Conservation (phyloP, 768 basidiomycete genomes). For the Lentinula guzmanii region DNA sequence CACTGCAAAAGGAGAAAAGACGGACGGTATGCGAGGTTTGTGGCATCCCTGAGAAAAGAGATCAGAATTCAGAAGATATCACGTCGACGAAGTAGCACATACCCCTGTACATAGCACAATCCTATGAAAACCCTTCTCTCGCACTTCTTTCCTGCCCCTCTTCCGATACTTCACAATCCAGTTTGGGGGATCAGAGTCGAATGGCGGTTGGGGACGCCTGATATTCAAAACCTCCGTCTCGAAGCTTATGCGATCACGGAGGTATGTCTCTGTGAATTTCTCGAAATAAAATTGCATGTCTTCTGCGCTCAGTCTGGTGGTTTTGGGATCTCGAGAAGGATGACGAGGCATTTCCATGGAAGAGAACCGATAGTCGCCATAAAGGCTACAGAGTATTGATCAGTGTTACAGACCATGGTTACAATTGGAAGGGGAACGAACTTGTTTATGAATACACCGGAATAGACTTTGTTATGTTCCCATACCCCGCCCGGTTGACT, state of each 20-base stretch:
- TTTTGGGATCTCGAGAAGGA: conserved; percentile 22
- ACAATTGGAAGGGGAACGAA: conserved; percentile 19
- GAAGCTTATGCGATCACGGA: conserved; percentile 38
- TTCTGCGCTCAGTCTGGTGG: conserved; percentile 44
- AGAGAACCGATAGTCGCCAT: conserved; percentile 60
- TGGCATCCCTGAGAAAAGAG: conserved; percentile 45
- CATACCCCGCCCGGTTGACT: conserved; percentile 52
- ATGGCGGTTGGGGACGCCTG: conserved; percentile 18
- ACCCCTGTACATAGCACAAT: conserved; percentile 57
- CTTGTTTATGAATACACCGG: conserved; percentile 57
- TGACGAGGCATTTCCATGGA: conserved; percentile 46
- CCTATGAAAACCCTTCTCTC: conserved; percentile 35
- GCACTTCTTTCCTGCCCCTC: conserved; percentile 8
- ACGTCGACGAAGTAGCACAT: conserved; percentile 14
- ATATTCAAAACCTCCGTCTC: conserved; percentile 44
- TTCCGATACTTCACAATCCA: conserved; percentile 41
- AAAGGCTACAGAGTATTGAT: conserved; percentile 35
- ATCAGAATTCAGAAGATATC: background rate
- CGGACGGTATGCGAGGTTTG: conserved; percentile 38
- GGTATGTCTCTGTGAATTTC: conserved; percentile 39
- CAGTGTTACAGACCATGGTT: background rate
- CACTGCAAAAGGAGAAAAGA: conserved; percentile 31
- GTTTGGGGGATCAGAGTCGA: conserved; percentile 16
- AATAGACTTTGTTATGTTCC: conserved; percentile 50
- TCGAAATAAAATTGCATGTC: conserved; percentile 55